Base-by-base conservation (phyloP, 106 monocot genomes). In the Acorus calamus region DNA sequence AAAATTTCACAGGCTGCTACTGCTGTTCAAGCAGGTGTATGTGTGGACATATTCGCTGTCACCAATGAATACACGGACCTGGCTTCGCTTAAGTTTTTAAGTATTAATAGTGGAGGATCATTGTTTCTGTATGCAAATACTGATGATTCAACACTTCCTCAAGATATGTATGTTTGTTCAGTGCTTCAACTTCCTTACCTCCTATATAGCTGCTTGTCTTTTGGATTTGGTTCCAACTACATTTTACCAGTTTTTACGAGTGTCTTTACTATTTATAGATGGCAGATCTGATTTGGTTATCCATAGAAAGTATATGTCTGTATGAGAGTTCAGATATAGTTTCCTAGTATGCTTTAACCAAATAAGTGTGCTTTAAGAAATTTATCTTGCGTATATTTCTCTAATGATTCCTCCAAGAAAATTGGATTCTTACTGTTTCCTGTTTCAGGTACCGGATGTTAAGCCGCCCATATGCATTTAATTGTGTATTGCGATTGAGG, bases 131-230 rank as follows among this genome's bases (percentile, higher is more conserved):
- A 98, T 79, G 59, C 82, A 60, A 88, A 69, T 69, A 92, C 88
- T 14, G 98, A 98, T 66, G 98, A 98, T 65, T 98, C 98, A 55
- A 98, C 98, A 54, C 90, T 98, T 80, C 98, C 98, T 61, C 98
- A 98, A 74, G 98, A 98, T 72, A 88, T 98, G 98, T 96, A 80
- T 77, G 91, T 69, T 52, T n/a, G 43, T 14, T 4, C 43, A 7
- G 50, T 53, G 53, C 4, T 64, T 49, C 13, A 4, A 59, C 42
- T 41, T 42, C 14, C 59, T 41, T 43, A 28, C 28, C 28, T 28
- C 28, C 28, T 28, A 28, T 28, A 28, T 28, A 28, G 28, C 28
- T 28, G 28, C 28, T 28, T 28, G 28, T 28, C 28, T 28, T 28
- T 28, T 28, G 28, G 28, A 28, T 28, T 28, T 28, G 28, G 28